Conservation (phyloP, 345 rosid species). For the Citrus hindsii region DNA sequence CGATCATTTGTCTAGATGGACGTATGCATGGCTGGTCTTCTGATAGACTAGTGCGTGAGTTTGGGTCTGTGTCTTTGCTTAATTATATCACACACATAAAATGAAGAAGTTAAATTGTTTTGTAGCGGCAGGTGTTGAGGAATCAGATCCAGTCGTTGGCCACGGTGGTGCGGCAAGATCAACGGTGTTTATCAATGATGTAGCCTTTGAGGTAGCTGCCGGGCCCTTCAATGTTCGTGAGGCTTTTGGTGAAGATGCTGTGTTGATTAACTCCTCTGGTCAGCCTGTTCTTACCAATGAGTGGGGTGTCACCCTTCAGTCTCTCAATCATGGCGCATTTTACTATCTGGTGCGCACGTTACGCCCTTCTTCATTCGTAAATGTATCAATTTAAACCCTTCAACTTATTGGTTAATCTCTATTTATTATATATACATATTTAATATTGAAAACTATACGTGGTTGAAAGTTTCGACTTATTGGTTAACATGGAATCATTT, state of each 20-base stretch:
- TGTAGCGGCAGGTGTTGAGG: conserved; percentile 31
- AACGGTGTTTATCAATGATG: conserved; percentile 82
- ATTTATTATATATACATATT: too few species aligned
- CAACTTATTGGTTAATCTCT: neutral
- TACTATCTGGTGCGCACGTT: conserved; percentile 61
- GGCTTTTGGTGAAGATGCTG: conserved; percentile 81
- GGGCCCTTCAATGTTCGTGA: conserved; percentile 83
- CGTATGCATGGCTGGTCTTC: conserved; percentile 45
- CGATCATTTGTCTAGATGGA: conserved; percentile 24
- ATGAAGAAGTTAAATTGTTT: neutral
- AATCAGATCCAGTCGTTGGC: conserved; percentile 8
- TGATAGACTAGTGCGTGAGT: conserved; percentile 21
- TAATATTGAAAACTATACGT: neutral
- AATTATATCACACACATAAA: neutral
- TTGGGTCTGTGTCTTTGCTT: neutral
- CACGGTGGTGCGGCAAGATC: conserved; percentile 27
- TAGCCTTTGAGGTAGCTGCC: conserved; percentile 63
- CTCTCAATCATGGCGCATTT: conserved; percentile 83
- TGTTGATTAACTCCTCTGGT: conserved; percentile 70
- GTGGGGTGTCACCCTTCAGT: conserved; percentile 73
- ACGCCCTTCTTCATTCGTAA: neutral
- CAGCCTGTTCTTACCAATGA: conserved; percentile 78
- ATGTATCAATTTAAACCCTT: neutral
- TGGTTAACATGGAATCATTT: neutral
- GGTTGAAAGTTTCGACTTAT: neutral